Base-by-base conservation (phyloP, 306 rosid genomes). In the Amphicarpaea edgeworthii region DNA sequence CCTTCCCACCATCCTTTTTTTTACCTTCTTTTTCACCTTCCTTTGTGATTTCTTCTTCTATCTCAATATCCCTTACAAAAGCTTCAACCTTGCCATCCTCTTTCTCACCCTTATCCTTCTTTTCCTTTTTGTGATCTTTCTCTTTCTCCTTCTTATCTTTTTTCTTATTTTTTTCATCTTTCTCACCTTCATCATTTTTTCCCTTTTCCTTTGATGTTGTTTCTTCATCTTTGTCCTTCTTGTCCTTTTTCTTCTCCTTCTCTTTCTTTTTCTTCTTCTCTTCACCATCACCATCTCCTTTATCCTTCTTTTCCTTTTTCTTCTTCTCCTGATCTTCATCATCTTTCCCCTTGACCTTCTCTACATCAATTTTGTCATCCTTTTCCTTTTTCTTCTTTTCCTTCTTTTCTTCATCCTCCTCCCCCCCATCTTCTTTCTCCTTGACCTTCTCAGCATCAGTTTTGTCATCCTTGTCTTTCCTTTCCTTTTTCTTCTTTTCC, bases 61-160 rank as follows among this genome's bases (percentile, higher is more conserved):
- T 81, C 28, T 77, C 60, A 71, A 85, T 82, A 58, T 83, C 87
- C 85, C 86, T 79, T 16, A 71, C 50, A 16, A 64, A 73, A 45
- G 34, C 60, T 14, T 70, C 63, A 41, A 64, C 74, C 70, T 73
- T 67, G 49, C 30, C 10, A 21, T 65, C 77, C 14, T 37, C 57
- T 32, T 69, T 43, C 53, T 30, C 57, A n/a, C 19, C 57, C 26
- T 65, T 75, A 3, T 49, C 53, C 50, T 72, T 21, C 40, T 76
- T 41, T 3, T 55, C 62, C 61, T 54, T 54, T 54, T 53, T 53
- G 60, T 75, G 32, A 8, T 46, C 58, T 50, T 72, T 19, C 12
- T 71, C 50, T 28, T 17, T 75, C 12, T 34, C 74, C 26, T 73
- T 34, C 38, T 70, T 61, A 4, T 79, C 40, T 14, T 30, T 54